Evolutionary conservation across 345 rosid genomes (phyloP).

Genomic region (Rhizophora apiculata): DNA sequence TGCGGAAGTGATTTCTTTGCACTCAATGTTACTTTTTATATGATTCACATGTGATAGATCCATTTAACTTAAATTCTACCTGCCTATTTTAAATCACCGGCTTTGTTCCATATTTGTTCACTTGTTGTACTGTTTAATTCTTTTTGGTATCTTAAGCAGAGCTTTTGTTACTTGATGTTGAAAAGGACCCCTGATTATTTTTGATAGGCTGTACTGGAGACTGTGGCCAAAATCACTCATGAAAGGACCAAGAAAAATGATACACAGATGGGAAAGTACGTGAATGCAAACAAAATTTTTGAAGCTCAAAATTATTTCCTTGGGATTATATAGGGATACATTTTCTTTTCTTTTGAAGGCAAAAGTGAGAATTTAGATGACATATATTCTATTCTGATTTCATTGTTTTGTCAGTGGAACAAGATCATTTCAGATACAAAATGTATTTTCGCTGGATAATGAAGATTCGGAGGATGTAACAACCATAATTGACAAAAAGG

Average conservation of each 20-base stretch:
- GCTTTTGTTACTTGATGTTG: constrained; percentile 8
- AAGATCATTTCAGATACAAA: constrained; percentile 78
- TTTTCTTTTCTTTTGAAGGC: neutral
- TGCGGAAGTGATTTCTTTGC: neutral
- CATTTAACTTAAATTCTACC: neutral
- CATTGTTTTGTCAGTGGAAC: constrained; percentile 50
- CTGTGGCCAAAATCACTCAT: constrained; percentile 90
- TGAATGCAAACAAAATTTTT: constrained; percentile 9
- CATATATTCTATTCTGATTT: neutral
- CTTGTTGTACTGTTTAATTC: neutral
- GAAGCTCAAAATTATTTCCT: constrained; percentile 8
- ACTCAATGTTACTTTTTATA: neutral
- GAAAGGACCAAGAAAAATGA: constrained; percentile 81
- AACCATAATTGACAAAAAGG: constrained; percentile 95
- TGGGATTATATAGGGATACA: neutral
- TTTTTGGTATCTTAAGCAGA: neutral
- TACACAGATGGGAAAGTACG: constrained; percentile 69
- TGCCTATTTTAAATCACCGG: neutral
- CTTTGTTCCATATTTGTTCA: neutral
- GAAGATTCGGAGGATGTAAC: constrained; percentile 87
- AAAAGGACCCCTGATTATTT: constrained; percentile 20
- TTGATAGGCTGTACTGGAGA: constrained; percentile 86
- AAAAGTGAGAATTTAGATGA: constrained; percentile 3
- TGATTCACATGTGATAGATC: neutral
- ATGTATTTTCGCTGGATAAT: constrained; percentile 89